Base-by-base conservation (phyloP, 148 eudicot genomes). In the Bassia scoparia region DNA sequence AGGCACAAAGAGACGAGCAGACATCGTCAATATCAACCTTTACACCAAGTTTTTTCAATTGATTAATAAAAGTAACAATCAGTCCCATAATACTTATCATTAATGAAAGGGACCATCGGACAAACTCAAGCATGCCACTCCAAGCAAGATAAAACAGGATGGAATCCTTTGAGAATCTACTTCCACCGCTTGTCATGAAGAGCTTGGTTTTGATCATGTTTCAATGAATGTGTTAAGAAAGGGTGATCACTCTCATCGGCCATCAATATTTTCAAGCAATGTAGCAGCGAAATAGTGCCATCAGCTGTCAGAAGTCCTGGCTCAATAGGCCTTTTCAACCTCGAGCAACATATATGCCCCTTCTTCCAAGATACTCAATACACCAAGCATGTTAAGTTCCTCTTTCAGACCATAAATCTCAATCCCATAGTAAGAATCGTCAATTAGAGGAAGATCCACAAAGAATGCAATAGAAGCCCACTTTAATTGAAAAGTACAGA, bases 401-500 rank as follows among this genome's bases (percentile, higher is more conserved):
- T 78, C 72, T 61, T 56, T 58, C 9, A 78, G 34, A 41, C 68
- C 24, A 60, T 78, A 78, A 48, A 78, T 78, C 38, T 68, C 23
- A 4, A 78, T 78, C 37, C 84, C 82, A 52, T 81, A 78, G 74
- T 68, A 81, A 44, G 64, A 38, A 59, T 78, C 82, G 49, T 78
- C 75, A 30, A 83, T 75, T 26, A 75, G 27, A 48, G 86, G 86
- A 69, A 84, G 68, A 62, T 82, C 80, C 66, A 78, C 81, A 52
- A 81, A 20, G 37, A 74, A 69, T 29, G 73, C 61, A 70, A 84
- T 77, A 33, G 73, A 68, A 37, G 84, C 80, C 80, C 82, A 75
- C 61, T 52, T 59, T 1, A 72, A 75, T 58, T 71, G 50, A 71
- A 71, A 55, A 77, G 80, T 14, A 71, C 71, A 5, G 80, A 71